These are phyloP conservation scores for Acanthamoeba castellanii DNA, from an alignment of 208 protist genomes.

Conservation along the genomic window DNA sequence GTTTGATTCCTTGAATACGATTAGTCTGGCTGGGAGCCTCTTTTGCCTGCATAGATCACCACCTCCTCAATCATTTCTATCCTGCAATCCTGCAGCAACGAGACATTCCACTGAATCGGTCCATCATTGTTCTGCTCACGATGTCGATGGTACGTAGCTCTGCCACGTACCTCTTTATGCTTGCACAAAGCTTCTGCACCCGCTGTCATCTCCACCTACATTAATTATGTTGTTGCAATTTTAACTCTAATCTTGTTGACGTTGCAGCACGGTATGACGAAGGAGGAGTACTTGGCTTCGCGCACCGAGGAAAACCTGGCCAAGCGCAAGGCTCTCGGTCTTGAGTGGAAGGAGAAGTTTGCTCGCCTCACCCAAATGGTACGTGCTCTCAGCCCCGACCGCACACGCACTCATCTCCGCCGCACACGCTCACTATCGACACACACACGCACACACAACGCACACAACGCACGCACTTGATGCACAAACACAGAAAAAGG, in stretches of 20 bases:
- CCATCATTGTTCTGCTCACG: not conserved
- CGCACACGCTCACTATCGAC: not conserved
- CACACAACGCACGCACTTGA: too few species aligned
- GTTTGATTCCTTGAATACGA: too few species aligned
- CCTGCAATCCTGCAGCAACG: too few species aligned
- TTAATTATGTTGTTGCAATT: too few species aligned
- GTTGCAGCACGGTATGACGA: conserved; percentile 52
- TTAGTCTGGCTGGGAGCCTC: too few species aligned
- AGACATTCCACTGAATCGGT: too few species aligned
- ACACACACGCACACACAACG: not conserved
- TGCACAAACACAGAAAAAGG: not conserved
- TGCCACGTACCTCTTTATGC: not conserved
- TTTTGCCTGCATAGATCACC: too few species aligned
- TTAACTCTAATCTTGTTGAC: not conserved
- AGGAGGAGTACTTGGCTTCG: conserved; percentile 48
- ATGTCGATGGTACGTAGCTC: conserved; percentile 7
- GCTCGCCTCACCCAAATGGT: not conserved
- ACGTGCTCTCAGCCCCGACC: not conserved
- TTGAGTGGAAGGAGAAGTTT: conserved; percentile 54
- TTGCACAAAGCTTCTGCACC: too few species aligned
- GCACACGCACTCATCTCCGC: not conserved
- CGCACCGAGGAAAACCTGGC: conserved; percentile 34
- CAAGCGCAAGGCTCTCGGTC: not conserved
- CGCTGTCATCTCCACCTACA: not conserved
- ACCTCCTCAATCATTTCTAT: too few species aligned